phyloP scores from a whole-genome alignment of 2,329 filamentous ascomycete genomes.

The Aaosphaeria pasadenensis region DNA sequence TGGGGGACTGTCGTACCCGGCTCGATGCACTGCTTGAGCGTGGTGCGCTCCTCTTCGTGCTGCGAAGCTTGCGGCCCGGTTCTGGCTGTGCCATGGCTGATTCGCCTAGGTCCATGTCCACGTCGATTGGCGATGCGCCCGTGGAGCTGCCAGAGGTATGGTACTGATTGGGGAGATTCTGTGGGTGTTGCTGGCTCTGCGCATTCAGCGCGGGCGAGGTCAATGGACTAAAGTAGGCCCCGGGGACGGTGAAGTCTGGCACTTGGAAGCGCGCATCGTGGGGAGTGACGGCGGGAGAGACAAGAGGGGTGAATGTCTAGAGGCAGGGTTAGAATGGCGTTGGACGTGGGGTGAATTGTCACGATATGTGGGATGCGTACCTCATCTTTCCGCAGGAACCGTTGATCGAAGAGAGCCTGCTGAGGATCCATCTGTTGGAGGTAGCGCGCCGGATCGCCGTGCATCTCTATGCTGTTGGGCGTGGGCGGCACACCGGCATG shows the following conservation, averaged over 20 bases:
- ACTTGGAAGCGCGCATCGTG: constrained; percentile 65
- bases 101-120: constrained; percentile 44
- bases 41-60: constrained; percentile 52
- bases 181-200: constrained; percentile 52
- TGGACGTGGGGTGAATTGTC: too few species aligned
- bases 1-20: constrained; percentile 68
- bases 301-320: constrained; percentile 77
- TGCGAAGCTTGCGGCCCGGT: constrained; percentile 37
- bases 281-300: constrained; percentile 80
- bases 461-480: constrained; percentile 76
- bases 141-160: constrained; percentile 49
- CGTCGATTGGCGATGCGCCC: constrained; percentile 47
- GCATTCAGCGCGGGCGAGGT: constrained; percentile 78
- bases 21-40: constrained; percentile 40
- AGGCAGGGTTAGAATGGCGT: constrained; percentile 30
- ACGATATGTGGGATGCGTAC: constrained; percentile 17
- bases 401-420: constrained; percentile 62
- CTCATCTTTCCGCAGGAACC: constrained; percentile 61
- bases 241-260: constrained; percentile 60
- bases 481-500: constrained; percentile 71
- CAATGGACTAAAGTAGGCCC: constrained; percentile 77
- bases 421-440: constrained; percentile 54
- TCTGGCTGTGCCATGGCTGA: constrained; percentile 38
- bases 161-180: constrained; percentile 36
- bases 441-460: constrained; percentile 57